Evolutionary conservation across 176 grass and related monocot species (phyloP).

Genomic region (Zea luxurians): DNA sequence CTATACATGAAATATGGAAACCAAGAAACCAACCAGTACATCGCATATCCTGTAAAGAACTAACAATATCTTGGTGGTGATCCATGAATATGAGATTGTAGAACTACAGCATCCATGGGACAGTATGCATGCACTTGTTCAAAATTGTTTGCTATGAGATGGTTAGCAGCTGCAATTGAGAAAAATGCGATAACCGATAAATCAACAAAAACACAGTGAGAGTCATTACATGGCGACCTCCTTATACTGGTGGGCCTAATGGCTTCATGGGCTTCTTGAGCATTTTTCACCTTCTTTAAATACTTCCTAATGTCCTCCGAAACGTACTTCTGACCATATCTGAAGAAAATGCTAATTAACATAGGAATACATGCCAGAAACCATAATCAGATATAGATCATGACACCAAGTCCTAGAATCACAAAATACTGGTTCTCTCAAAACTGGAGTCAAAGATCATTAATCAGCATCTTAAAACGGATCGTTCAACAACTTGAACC

Average conservation of each 20-base stretch:
- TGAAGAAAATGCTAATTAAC: conserved; percentile 47
- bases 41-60: neutral
- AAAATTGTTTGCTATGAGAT: conserved; percentile 20
- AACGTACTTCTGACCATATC: conserved; percentile 71
- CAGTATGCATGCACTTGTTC: neutral
- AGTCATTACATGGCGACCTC: conserved; percentile 89
- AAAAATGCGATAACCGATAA: conserved; percentile 27
- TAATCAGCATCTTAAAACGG: conserved; percentile 16
- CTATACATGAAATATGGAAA: conserved; percentile 5
- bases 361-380: conserved; percentile 14
- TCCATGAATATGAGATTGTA: neutral
- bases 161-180: conserved; percentile 10
- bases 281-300: conserved; percentile 95
- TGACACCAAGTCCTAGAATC: conserved; percentile 25
- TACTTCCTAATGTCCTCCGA: conserved; percentile 69
- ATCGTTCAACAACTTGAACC: conserved; percentile 21
- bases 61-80: conserved; percentile 11
- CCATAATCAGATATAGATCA: conserved; percentile 22
- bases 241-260: conserved; percentile 93
- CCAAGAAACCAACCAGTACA: conserved; percentile 18
- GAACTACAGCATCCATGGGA: neutral
- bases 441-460: conserved; percentile 5
- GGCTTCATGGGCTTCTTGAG: conserved; percentile 99
- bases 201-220: conserved; percentile 18
- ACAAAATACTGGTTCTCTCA: conserved; percentile 12